Percentiles rank a stretch among this genome's conserved stretches.
These are phyloP conservation scores for Selaginella moellendorffii DNA, from an alignment of 75 land plant genomes.

Conservation along the genomic window DNA sequence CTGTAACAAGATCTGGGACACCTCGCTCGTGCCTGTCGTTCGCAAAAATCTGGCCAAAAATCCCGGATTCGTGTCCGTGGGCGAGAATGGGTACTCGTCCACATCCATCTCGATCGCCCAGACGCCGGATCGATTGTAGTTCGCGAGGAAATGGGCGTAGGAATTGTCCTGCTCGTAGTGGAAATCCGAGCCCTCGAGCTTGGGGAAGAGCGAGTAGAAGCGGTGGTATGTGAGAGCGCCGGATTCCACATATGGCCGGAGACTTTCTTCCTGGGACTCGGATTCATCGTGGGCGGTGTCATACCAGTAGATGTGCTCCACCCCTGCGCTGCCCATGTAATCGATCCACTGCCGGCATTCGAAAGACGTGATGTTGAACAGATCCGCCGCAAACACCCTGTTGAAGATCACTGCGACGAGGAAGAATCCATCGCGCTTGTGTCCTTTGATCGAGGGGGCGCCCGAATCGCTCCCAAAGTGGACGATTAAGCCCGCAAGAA, in stretches of 20 bases:
- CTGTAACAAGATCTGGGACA: slow-evolving; percentile 13
- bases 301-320: slow-evolving; percentile 21
- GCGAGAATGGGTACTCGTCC: slow-evolving; percentile 17
- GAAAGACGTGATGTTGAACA: not conserved
- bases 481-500: too few relatives aligned
- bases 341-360: slow-evolving; percentile 21
- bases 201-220: slow-evolving; percentile 7
- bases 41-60: not conserved
- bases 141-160: slow-evolving; percentile 10
- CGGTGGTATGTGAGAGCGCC: slow-evolving; percentile 16
- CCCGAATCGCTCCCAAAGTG: too few relatives aligned
- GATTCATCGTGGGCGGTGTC: slow-evolving; percentile 12
- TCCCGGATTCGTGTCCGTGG: not conserved
- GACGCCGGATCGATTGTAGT: not conserved
- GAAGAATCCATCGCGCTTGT: too few relatives aligned
- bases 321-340: slow-evolving; percentile 16
- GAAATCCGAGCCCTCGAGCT: not conserved
- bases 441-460: too few relatives aligned
- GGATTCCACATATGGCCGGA: not conserved
- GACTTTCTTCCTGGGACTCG: slow-evolving; percentile 10
- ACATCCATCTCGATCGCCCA: slow-evolving; percentile 17
- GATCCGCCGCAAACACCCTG: slow-evolving; percentile 14
- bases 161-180: slow-evolving; percentile 19
- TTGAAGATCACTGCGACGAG: slow-evolving; percentile 15
- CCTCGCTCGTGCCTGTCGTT: not conserved